Evolutionary conservation across 73 alveolate genomes (phyloP).

Genomic region (Stentor coeruleus): DNA sequence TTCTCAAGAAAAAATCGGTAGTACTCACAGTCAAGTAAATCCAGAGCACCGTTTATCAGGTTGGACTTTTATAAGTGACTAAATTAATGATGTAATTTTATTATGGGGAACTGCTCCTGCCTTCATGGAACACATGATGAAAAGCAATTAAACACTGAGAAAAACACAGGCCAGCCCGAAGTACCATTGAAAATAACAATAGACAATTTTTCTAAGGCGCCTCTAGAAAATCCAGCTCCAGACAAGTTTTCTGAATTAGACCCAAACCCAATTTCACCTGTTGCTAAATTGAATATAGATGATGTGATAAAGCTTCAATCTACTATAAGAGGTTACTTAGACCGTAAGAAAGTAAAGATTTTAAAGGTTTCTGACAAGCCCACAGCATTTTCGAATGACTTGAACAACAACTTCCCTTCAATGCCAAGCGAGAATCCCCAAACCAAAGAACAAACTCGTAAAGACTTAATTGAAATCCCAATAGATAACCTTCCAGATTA

Average conservation of each 20-base stretch:
- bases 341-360: not conserved
- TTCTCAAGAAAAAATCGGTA: not conserved
- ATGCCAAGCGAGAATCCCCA: not conserved
- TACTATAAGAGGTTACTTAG: not conserved
- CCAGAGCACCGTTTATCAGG: not conserved
- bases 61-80: not conserved
- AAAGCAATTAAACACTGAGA: not conserved
- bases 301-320: not conserved
- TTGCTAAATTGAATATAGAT: not conserved
- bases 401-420: too few relatives aligned
- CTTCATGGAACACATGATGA: not conserved
- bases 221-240: too few relatives aligned
- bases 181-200: not conserved
- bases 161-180: not conserved
- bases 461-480: not conserved
- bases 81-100: too few relatives aligned
- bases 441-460: not conserved
- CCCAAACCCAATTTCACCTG: too few relatives aligned
- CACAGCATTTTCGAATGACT: too few relatives aligned
- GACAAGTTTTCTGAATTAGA: not conserved
- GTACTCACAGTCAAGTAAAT: not conserved
- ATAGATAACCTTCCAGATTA: not conserved
- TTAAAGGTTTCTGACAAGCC: not conserved
- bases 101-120: constrained; percentile 4
- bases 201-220: not conserved